phyloP scores from a whole-genome alignment of 306 rosid genomes.

The Begonia masoniana region DNA sequence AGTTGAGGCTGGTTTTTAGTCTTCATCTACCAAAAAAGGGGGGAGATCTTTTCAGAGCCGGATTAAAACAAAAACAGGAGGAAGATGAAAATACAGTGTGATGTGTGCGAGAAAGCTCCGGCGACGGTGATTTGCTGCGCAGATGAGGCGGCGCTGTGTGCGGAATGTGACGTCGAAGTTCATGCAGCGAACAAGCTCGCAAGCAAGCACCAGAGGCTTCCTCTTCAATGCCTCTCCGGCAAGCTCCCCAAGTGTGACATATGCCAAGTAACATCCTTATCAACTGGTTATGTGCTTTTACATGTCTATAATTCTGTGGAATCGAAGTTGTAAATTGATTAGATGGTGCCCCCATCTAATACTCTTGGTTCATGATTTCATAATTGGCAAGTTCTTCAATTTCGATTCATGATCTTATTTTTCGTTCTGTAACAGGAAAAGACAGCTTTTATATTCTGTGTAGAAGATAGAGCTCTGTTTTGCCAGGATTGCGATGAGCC shows the following conservation, averaged over 20 bases:
- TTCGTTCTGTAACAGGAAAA: slow-evolving; percentile 49
- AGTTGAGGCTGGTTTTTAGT: background rate
- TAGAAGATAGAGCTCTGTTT: slow-evolving; percentile 91
- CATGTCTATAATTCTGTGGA: background rate
- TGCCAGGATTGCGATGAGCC: slow-evolving; percentile 91
- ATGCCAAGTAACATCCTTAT: slow-evolving; percentile 52
- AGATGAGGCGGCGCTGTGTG: slow-evolving; percentile 92
- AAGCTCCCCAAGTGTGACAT: slow-evolving; percentile 93
- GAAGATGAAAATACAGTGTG: slow-evolving; percentile 91
- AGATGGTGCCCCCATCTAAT: too few species aligned
- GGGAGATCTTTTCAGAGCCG: background rate
- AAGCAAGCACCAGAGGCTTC: slow-evolving; percentile 94
- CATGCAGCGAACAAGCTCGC: slow-evolving; percentile 98
- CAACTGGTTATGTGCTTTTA: background rate
- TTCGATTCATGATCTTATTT: background rate
- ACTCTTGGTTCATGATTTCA: background rate
- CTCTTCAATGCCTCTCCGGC: slow-evolving; percentile 61
- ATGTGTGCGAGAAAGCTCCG: slow-evolving; percentile 93
- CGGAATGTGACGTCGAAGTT: slow-evolving; percentile 84
- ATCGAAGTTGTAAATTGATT: background rate
- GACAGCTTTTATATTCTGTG: slow-evolving; percentile 93
- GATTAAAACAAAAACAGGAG: background rate
- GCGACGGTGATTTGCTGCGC: slow-evolving; percentile 94
- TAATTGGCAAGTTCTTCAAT: background rate
- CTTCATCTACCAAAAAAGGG: background rate